Evolutionary conservation across 768 basidiomycete genomes (phyloP).

Genomic region (Leccinum pellstonianum): DNA sequence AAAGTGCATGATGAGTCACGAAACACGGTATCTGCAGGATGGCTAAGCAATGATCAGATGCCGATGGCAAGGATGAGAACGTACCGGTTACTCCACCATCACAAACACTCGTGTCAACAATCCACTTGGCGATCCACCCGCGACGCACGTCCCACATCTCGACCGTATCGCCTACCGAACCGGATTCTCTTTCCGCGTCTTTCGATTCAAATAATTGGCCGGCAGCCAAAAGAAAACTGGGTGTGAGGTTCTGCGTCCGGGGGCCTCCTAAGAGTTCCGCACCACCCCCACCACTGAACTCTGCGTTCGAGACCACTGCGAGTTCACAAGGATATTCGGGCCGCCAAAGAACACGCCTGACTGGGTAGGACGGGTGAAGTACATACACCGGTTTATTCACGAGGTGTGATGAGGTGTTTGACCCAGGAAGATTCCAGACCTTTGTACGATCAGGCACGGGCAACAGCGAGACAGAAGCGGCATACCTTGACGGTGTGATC

Average conservation of each 20-base stretch:
- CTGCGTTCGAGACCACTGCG: slow-evolving; percentile 66
- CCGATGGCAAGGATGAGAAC: slow-evolving; percentile 14
- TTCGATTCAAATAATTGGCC: slow-evolving; percentile 15
- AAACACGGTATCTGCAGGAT: slow-evolving; percentile 59
- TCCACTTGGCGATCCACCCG: slow-evolving; percentile 82
- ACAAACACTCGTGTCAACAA: slow-evolving; percentile 55
- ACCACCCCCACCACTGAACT: slow-evolving; percentile 40
- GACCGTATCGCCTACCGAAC: slow-evolving; percentile 50
- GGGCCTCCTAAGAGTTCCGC: slow-evolving; percentile 26
- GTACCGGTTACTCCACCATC: slow-evolving; percentile 78
- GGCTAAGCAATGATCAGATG: background rate
- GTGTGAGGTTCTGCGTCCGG: slow-evolving; percentile 25
- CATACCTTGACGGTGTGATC: slow-evolving; percentile 76
- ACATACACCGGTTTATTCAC: slow-evolving; percentile 65
- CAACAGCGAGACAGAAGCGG: background rate
- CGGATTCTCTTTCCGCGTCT: slow-evolving; percentile 14
- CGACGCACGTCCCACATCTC: slow-evolving; percentile 89
- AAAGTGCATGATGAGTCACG: slow-evolving; percentile 66
- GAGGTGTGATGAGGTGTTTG: slow-evolving; percentile 48
- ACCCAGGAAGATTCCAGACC: slow-evolving; percentile 66
- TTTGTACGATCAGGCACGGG: slow-evolving; percentile 25
- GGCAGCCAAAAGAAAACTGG: slow-evolving; percentile 20
- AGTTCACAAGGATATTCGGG: slow-evolving; percentile 76
- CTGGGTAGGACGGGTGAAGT: slow-evolving; percentile 71
- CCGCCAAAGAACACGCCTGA: slow-evolving; percentile 74